Percentiles rank a stretch among this genome's conserved stretches.
phyloP scores from a whole-genome alignment of 208 protist genomes.

The Leishmania major region DNA sequence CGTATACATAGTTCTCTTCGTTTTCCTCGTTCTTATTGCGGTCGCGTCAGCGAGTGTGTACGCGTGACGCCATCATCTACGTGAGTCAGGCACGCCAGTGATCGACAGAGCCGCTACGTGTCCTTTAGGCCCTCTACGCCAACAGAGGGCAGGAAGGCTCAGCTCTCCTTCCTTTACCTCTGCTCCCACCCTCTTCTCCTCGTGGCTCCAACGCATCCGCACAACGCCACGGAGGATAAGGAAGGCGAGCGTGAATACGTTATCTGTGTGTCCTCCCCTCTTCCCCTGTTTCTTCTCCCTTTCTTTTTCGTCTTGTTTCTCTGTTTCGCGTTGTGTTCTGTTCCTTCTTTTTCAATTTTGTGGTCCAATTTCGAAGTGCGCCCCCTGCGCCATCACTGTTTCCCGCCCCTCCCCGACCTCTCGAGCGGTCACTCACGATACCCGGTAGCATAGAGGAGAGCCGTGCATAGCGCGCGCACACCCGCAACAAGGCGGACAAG shows the following conservation, averaged over 20 bases:
- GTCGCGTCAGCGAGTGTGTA: background rate
- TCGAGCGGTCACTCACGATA: background rate
- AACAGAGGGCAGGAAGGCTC: background rate
- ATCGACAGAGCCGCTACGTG: background rate
- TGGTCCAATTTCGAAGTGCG: background rate
- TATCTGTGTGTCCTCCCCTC: background rate
- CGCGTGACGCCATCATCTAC: background rate
- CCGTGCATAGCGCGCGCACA: background rate
- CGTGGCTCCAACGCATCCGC: background rate
- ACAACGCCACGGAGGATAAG: background rate
- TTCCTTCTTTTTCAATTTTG: background rate
- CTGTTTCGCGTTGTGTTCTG: background rate
- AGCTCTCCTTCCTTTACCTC: background rate
- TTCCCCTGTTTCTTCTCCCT: background rate
- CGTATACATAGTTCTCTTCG: background rate
- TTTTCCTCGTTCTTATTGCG: slow-evolving; percentile 1
- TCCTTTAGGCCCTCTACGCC: background rate
- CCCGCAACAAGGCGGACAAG: background rate
- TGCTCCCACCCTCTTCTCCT: background rate
- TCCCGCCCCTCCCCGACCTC: background rate
- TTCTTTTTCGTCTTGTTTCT: background rate
- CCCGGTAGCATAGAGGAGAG: background rate
- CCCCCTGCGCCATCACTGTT: background rate
- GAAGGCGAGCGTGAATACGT: background rate
- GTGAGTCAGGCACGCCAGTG: background rate